Evolutionary conservation across 768 basidiomycete species (phyloP).

Genomic region (Pisolithus sp.): DNA sequence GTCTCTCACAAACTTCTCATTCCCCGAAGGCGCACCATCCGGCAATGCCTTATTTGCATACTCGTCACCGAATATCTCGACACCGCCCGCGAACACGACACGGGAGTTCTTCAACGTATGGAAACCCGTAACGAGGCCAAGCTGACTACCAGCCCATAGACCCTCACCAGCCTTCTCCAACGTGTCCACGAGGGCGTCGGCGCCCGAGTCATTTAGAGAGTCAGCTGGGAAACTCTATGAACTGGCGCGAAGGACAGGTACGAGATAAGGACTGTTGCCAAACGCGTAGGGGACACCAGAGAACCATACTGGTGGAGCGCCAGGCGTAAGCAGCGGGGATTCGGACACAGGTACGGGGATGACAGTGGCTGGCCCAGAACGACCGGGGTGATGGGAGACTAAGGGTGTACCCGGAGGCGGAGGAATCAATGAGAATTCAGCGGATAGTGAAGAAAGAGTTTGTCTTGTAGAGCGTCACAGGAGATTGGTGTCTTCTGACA

Average conservation of each 20-base stretch:
- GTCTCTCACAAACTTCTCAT: conserved; percentile 66
- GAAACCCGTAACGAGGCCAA: conserved; percentile 82
- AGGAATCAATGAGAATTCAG: conserved; percentile 89
- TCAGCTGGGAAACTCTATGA: conserved; percentile 72
- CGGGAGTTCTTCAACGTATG: conserved; percentile 77
- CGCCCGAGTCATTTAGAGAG: conserved; percentile 46
- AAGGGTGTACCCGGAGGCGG: conserved; percentile 80
- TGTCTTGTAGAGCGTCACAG: conserved; percentile 78
- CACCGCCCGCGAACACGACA: conserved; percentile 75
- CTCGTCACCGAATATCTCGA: conserved; percentile 74
- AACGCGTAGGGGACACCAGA: conserved; percentile 63
- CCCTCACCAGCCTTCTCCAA: conserved; percentile 72
- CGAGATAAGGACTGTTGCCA: conserved; percentile 67
- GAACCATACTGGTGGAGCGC: conserved; percentile 64
- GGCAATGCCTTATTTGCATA: conserved; percentile 58
- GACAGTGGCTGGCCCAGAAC: conserved; percentile 54
- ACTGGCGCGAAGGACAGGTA: conserved; percentile 78
- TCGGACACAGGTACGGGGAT: conserved; percentile 56
- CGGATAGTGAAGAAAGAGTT: conserved; percentile 68
- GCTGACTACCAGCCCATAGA: conserved; percentile 72
- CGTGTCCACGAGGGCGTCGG: conserved; percentile 63
- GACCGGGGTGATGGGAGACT: conserved; percentile 79
- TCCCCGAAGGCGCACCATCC: conserved; percentile 62
- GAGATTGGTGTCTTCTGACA: conserved; percentile 71
- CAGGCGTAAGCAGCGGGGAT: conserved; percentile 40